A percentile compares a stretch with the other conserved stretches of the same genome.
Conservation (phyloP, 2,329 filamentous ascomycete species). For the Fusarium nodosum region DNA sequence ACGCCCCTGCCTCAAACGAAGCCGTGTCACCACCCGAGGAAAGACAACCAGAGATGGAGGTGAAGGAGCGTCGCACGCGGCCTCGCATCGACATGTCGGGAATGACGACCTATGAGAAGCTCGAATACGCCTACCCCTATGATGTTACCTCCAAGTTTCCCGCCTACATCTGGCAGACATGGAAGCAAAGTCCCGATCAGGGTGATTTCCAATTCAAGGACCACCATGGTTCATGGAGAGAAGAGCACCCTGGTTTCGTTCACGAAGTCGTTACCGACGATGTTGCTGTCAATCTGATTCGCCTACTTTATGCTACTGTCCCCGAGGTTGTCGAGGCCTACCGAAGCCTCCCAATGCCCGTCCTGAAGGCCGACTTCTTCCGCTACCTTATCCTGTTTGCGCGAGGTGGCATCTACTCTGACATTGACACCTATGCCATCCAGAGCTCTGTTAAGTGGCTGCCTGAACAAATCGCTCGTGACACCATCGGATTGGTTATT, state of each 20-base stretch:
- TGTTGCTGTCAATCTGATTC: slow-evolving; percentile 83
- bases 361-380: slow-evolving; percentile 85
- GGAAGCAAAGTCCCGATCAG: slow-evolving; percentile 87
- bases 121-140: slow-evolving; percentile 95
- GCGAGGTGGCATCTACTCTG: slow-evolving; percentile 79
- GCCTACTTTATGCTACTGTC: slow-evolving; percentile 86
- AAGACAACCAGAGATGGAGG: slow-evolving; percentile 37
- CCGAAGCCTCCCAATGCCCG: slow-evolving; percentile 76
- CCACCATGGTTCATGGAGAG: slow-evolving; percentile 90
- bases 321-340: slow-evolving; percentile 86
- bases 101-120: slow-evolving; percentile 81
- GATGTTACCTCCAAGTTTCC: slow-evolving; percentile 90
- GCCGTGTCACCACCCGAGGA: slow-evolving; percentile 31
- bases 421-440: slow-evolving; percentile 92
- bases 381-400: slow-evolving; percentile 77
- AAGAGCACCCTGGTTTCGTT: slow-evolving; percentile 88
- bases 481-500: slow-evolving; percentile 86
- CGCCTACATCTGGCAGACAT: slow-evolving; percentile 99
- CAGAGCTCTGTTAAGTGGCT: slow-evolving; percentile 90
- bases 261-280: slow-evolving; percentile 98
- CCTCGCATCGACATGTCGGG: slow-evolving; percentile 76
- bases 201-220: slow-evolving; percentile 84
- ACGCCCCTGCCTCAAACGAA: slow-evolving; percentile 43
- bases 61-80: slow-evolving; percentile 46
- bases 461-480: slow-evolving; percentile 79